These are phyloP conservation scores for Chytridium lagenaria DNA, from an alignment of 371 early-diverging fungal species.

Conservation along the genomic window DNA sequence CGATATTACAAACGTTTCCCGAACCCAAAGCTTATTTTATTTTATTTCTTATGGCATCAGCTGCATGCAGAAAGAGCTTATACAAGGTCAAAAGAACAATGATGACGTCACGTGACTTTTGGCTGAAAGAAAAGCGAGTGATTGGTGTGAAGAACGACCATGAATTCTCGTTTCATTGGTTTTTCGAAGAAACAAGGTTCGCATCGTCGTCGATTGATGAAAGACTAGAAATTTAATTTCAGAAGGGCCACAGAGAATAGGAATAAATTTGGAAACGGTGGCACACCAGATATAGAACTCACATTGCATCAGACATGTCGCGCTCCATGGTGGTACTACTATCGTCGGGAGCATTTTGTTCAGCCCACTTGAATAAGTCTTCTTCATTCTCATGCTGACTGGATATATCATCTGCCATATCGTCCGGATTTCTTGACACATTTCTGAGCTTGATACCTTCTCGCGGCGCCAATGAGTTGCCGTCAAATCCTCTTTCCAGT, in stretches of 20 bases:
- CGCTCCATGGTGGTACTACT: background rate
- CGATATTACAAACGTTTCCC: background rate
- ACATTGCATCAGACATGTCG: constrained; percentile 16
- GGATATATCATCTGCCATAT: constrained; percentile 23
- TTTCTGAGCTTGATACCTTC: constrained; percentile 9
- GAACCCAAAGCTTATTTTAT: too few relatives aligned
- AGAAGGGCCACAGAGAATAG: background rate
- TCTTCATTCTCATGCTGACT: constrained; percentile 34
- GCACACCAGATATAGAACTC: background rate
- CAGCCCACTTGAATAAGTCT: constrained; percentile 39
- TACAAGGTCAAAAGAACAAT: too few relatives aligned
- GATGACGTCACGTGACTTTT: too few relatives aligned
- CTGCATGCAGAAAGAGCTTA: too few relatives aligned
- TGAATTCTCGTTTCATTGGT: background rate
- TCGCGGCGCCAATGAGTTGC: background rate
- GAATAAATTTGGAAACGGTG: background rate
- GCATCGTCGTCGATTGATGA: background rate
- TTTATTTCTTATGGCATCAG: too few relatives aligned
- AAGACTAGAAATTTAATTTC: background rate
- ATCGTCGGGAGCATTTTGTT: constrained; percentile 23
- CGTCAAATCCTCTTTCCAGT: background rate
- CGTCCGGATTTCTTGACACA: constrained; percentile 17
- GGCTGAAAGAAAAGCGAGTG: too few relatives aligned
- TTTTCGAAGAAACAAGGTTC: background rate
- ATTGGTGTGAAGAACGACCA: too few relatives aligned